Evolutionary conservation across 306 rosid species (phyloP).

Genomic region (Trifolium fragiferum): DNA sequence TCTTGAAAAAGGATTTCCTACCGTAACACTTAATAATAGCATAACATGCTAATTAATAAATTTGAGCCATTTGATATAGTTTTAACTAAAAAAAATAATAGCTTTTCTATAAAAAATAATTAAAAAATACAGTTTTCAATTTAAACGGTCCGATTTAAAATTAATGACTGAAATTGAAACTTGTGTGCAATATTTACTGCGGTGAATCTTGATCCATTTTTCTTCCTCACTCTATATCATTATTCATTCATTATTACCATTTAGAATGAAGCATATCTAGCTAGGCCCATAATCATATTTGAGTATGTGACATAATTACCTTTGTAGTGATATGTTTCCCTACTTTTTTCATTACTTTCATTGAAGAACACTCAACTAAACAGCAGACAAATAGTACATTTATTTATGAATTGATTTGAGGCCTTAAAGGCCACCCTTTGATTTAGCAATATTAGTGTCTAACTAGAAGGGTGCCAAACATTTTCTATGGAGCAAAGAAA

Average conservation of each 20-base stretch:
- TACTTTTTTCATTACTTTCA: constrained; percentile 24
- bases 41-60: too few relatives aligned
- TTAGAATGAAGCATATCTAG: constrained; percentile 18
- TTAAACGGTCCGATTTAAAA: too few relatives aligned
- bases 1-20: too few relatives aligned
- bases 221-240: constrained; percentile 7
- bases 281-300: constrained; percentile 37
- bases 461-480: constrained; percentile 30
- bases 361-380: constrained; percentile 8
- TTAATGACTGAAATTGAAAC: too few relatives aligned
- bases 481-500: constrained; percentile 7
- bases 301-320: constrained; percentile 29
- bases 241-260: constrained; percentile 35
- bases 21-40: too few relatives aligned
- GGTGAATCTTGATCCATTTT: background rate
- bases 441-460: constrained; percentile 33
- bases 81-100: too few relatives aligned
- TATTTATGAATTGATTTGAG: constrained; percentile 12
- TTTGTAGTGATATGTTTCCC: constrained; percentile 24
- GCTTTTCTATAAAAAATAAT: too few relatives aligned
- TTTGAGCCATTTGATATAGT: too few relatives aligned
- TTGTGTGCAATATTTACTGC: too few relatives aligned
- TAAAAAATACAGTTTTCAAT: too few relatives aligned
- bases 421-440: constrained; percentile 13
- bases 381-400: background rate